phyloP scores from a whole-genome alignment of 495 filamentous ascomycete genomes.

The Daldinia bambusicola region DNA sequence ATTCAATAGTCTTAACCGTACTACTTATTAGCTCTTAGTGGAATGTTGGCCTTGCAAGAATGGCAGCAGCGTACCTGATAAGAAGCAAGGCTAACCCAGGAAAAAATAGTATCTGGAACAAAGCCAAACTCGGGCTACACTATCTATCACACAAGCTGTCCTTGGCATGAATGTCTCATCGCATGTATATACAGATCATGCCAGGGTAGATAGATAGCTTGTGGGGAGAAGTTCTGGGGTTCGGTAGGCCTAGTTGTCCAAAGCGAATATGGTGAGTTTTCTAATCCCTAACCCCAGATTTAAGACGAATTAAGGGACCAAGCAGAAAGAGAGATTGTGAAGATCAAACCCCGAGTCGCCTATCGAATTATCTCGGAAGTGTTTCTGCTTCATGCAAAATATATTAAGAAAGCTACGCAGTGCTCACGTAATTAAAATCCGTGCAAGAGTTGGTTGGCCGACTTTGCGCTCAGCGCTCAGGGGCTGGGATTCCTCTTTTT shows the following conservation, averaged over 20 bases:
- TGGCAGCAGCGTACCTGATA: conserved; percentile 25
- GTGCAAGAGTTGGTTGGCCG: background rate
- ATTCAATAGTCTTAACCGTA: conserved; percentile 13
- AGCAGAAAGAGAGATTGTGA: conserved; percentile 18
- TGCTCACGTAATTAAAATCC: conserved; percentile 27
- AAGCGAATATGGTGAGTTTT: conserved; percentile 16
- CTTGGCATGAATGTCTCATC: conserved; percentile 24
- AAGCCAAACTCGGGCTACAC: conserved; percentile 7
- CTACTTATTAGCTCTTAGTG: conserved; percentile 16
- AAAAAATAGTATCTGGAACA: conserved; percentile 21
- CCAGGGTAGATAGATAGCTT: conserved; percentile 33
- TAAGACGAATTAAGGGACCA: conserved; percentile 20
- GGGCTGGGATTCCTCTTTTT: conserved; percentile 26
- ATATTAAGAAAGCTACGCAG: conserved; percentile 8
- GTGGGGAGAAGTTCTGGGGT: conserved; percentile 37
- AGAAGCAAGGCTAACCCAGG: conserved; percentile 21
- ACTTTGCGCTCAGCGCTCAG: conserved; percentile 18
- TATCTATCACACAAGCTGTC: conserved; percentile 15
- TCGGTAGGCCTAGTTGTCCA: conserved; percentile 22
- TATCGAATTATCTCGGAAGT: conserved; percentile 1
- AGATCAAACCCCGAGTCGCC: conserved; percentile 22
- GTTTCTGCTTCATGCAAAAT: background rate
- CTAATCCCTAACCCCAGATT: conserved; percentile 39
- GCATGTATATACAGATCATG: conserved; percentile 19
- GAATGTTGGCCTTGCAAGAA: conserved; percentile 28